A percentile compares a stretch with the other conserved stretches of the same genome.
Evolutionary conservation across 257 asterid species (phyloP).

Genomic region (Fraxinus quadrangulata): DNA sequence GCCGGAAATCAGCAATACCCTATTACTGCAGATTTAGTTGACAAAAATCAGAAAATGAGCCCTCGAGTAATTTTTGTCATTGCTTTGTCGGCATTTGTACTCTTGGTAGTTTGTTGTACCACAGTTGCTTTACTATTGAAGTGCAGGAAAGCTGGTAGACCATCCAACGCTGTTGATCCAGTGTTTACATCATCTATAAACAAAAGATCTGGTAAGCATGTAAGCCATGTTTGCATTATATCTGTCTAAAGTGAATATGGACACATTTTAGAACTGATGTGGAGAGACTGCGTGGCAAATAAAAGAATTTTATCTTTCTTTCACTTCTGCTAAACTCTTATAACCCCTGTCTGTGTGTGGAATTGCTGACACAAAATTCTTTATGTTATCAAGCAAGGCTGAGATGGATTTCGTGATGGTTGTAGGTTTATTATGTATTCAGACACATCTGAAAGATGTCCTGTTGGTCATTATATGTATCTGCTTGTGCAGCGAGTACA

Average conservation of each 20-base stretch:
- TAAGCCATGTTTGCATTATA: conserved; percentile 5
- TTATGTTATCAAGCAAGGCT: conserved; percentile 3
- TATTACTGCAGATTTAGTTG: conserved; percentile 63
- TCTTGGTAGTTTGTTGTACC: conserved; percentile 75
- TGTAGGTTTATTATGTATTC: background rate
- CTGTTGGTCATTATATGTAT: conserved; percentile 2
- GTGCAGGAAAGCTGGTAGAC: conserved; percentile 67
- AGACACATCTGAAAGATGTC: background rate
- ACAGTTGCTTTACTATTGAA: conserved; percentile 66
- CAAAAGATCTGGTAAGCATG: conserved; percentile 74
- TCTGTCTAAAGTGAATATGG: conserved; percentile 15
- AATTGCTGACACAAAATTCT: background rate
- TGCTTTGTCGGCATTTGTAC: conserved; percentile 75
- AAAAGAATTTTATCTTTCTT: background rate
- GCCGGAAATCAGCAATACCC: conserved; percentile 75
- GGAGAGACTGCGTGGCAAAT: background rate
- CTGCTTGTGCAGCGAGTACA: background rate
- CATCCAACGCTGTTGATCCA: conserved; percentile 85
- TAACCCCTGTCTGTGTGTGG: background rate
- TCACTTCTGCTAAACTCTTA: background rate
- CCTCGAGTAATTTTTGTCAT: conserved; percentile 71
- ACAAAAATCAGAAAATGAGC: conserved; percentile 69
- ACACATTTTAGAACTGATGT: conserved; percentile 2
- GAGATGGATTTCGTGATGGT: conserved; percentile 2
- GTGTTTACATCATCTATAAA: conserved; percentile 58